A percentile compares a stretch with the other conserved stretches of the same genome.
These are phyloP conservation scores for Yamadazyma sp. DNA, from an alignment of 805 yeast genomes.

Conservation along the genomic window DNA sequence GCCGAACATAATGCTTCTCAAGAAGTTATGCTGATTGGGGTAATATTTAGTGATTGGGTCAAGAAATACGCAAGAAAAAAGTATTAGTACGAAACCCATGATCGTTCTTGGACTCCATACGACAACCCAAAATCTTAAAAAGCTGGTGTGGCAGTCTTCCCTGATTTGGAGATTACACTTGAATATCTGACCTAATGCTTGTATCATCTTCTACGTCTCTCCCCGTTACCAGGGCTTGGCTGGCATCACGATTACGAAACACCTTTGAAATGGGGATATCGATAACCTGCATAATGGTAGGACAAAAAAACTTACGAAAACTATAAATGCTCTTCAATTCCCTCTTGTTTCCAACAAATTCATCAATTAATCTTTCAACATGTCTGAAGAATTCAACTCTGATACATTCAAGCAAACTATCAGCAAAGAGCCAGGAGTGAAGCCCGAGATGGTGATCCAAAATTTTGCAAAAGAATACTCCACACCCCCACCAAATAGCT, in stretches of 20 bases:
- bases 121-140: no score
- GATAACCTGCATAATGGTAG: slow-evolving; percentile 6
- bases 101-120: no score
- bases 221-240: no score
- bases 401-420: slow-evolving; percentile 14
- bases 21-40: no score
- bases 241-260: neutral
- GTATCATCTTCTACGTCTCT: no score
- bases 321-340: slow-evolving; percentile 1
- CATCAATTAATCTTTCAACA: slow-evolving; percentile 1
- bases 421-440: slow-evolving; percentile 23
- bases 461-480: slow-evolving; percentile 43
- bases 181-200: no score
- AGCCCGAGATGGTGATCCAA: slow-evolving; percentile 42
- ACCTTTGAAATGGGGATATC: neutral
- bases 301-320: neutral
- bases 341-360: neutral
- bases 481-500: slow-evolving; percentile 39
- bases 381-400: slow-evolving; percentile 12
- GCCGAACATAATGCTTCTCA: no score
- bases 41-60: no score
- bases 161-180: no score
- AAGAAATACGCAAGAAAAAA: no score
- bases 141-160: no score
- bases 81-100: no score